These are phyloP conservation scores for Chenopodium album DNA, from an alignment of 148 eudicot genomes.

Conservation along the genomic window DNA sequence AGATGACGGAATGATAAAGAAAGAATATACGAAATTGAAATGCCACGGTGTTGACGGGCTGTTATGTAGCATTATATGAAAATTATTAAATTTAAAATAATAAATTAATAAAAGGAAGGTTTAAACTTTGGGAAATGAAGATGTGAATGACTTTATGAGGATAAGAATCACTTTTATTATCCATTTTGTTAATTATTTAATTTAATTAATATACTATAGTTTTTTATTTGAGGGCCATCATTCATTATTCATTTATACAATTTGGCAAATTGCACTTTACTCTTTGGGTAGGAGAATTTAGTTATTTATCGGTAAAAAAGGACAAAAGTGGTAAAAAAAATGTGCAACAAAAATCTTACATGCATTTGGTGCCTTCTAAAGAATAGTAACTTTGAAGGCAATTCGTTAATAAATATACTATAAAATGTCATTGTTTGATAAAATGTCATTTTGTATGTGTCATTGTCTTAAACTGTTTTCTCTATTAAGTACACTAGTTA, in stretches of 20 bases:
- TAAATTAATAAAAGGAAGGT: neutral
- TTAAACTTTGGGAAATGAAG: constrained; percentile 23
- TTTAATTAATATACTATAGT: neutral
- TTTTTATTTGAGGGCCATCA: constrained; percentile 12
- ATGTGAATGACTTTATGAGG: constrained; percentile 6
- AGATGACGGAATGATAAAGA: neutral
- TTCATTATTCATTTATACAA: neutral
- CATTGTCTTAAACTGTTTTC: too few relatives aligned
- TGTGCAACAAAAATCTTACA: neutral
- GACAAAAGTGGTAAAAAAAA: neutral
- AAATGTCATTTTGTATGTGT: too few relatives aligned
- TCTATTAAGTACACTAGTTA: too few relatives aligned
- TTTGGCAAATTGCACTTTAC: neutral
- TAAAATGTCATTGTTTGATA: too few relatives aligned
- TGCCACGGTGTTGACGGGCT: constrained; percentile 54
- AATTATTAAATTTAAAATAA: neutral
- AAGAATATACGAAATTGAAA: constrained; percentile 43
- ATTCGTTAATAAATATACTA: too few relatives aligned
- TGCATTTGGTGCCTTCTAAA: too few relatives aligned
- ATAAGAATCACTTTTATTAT: constrained; percentile 20
- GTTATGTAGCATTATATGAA: constrained; percentile 15
- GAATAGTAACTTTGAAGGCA: too few relatives aligned
- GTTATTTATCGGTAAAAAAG: neutral
- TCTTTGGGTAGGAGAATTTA: neutral
- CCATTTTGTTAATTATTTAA: neutral